Conservation (phyloP, 345 rosid genomes). For the Acer saccharum region DNA sequence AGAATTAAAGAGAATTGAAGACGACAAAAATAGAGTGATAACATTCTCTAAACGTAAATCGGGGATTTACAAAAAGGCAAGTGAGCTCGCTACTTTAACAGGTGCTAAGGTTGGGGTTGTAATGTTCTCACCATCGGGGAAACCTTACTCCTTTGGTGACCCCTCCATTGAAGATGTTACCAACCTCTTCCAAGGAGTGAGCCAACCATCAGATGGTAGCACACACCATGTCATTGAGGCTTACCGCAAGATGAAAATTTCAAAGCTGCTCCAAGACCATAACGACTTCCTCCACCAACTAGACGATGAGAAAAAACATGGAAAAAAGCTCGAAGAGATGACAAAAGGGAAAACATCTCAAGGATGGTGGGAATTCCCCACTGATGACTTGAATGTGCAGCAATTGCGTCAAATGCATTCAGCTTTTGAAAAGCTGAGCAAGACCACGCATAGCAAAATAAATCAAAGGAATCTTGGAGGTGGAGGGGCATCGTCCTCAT, state of each 20-base stretch:
- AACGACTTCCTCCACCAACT: conserved; percentile 7
- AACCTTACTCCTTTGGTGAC: conserved; percentile 34
- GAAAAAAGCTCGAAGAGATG: not conserved
- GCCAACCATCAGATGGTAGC: not conserved
- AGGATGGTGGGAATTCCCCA: conserved; percentile 27
- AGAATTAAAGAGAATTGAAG: conserved; percentile 26
- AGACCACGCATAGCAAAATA: not conserved
- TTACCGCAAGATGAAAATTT: conserved; percentile 19
- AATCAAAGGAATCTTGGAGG: not conserved
- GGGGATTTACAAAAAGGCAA: conserved; percentile 41
- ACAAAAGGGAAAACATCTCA: not conserved
- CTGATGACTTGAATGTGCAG: conserved; percentile 10
- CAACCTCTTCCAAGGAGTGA: conserved; percentile 14
- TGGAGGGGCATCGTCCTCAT: not conserved
- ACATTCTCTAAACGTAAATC: conserved; percentile 42
- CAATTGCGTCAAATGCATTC: not conserved
- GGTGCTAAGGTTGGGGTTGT: conserved; percentile 28
- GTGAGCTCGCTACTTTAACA: conserved; percentile 33
- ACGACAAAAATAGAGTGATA: conserved; percentile 21
- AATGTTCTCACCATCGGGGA: conserved; percentile 38
- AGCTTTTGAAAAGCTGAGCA: not conserved
- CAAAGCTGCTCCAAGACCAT: conserved; percentile 13
- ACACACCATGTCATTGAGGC: conserved; percentile 28
- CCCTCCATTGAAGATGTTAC: conserved; percentile 32
- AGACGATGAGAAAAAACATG: conserved; percentile 18